Evolutionary conservation across 2,329 filamentous ascomycete species (phyloP).

Genomic region (Laburnicola sp.): DNA sequence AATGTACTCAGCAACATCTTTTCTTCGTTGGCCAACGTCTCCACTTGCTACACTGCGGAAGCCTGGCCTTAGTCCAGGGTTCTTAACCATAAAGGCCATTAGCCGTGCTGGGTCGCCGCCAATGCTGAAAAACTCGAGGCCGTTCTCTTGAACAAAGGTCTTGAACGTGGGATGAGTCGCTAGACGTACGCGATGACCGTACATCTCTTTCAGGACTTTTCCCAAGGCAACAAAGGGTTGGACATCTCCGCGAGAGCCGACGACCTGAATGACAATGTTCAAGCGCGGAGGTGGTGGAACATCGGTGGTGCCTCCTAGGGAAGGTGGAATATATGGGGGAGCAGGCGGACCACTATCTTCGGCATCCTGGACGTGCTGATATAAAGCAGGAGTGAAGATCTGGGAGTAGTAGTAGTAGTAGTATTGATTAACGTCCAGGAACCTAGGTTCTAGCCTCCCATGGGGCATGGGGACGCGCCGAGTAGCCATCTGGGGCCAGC

Average conservation of each 20-base stretch:
- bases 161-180: constrained; percentile 34
- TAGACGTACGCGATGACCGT: constrained; percentile 33
- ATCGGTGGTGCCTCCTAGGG: constrained; percentile 5
- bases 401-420: too few species aligned
- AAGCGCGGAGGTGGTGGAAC: background rate
- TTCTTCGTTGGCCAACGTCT: constrained; percentile 37
- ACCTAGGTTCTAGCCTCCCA: too few species aligned
- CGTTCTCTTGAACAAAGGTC: constrained; percentile 22
- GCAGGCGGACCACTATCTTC: constrained; percentile 17
- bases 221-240: constrained; percentile 65
- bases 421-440: too few species aligned
- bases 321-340: constrained; percentile 17
- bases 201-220: constrained; percentile 46
- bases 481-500: too few species aligned
- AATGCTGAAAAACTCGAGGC: constrained; percentile 44
- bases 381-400: constrained; percentile 24
- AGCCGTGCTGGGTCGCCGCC: constrained; percentile 45
- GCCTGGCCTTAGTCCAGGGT: constrained; percentile 47
- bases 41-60: constrained; percentile 30
- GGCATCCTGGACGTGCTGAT: constrained; percentile 16
- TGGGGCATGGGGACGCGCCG: too few species aligned
- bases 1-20: constrained; percentile 33
- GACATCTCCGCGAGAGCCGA: constrained; percentile 49
- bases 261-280: constrained; percentile 7
- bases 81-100: constrained; percentile 58